A percentile compares a stretch with the other conserved stretches of the same genome.
These are phyloP conservation scores for Hordeum marinum DNA, from an alignment of 176 grass and related monocot species.

Conservation along the genomic window DNA sequence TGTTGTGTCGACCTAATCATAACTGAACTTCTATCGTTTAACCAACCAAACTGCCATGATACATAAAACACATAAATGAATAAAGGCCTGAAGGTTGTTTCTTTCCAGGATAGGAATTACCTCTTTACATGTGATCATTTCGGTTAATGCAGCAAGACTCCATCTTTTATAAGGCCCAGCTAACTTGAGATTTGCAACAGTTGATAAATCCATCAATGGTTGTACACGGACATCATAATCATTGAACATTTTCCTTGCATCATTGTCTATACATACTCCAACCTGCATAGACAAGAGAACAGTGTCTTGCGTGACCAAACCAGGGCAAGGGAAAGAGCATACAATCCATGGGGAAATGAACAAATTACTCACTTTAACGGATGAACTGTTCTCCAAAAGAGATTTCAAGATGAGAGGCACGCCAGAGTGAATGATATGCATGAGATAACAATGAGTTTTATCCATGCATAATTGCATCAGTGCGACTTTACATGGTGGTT, in stretches of 20 bases:
- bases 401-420: constrained; percentile 61
- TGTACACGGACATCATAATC: constrained; percentile 71
- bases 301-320: not conserved
- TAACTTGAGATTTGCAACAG: constrained; percentile 69
- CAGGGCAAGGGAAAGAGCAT: not conserved
- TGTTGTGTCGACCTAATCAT: not conserved
- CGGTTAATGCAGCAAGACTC: constrained; percentile 81
- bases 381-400: constrained; percentile 68
- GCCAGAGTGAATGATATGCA: constrained; percentile 86
- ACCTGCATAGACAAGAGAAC: constrained; percentile 53
- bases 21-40: not conserved
- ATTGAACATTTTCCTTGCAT: constrained; percentile 73
- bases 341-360: not conserved
- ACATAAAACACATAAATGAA: constrained; percentile 14
- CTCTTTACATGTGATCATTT: constrained; percentile 80
- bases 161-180: constrained; percentile 56
- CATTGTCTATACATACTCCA: constrained; percentile 73
- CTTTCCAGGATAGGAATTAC: constrained; percentile 25
- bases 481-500: constrained; percentile 65
- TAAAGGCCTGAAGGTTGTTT: not conserved
- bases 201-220: constrained; percentile 76
- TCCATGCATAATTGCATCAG: constrained; percentile 95
- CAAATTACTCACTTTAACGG: constrained; percentile 62
- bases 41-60: not conserved
- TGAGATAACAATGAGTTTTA: constrained; percentile 57